Percentiles rank a stretch among this genome's conserved stretches.
These are phyloP conservation scores for Hypoxylon sp. DNA, from an alignment of 2,329 filamentous ascomycete species.

Conservation along the genomic window DNA sequence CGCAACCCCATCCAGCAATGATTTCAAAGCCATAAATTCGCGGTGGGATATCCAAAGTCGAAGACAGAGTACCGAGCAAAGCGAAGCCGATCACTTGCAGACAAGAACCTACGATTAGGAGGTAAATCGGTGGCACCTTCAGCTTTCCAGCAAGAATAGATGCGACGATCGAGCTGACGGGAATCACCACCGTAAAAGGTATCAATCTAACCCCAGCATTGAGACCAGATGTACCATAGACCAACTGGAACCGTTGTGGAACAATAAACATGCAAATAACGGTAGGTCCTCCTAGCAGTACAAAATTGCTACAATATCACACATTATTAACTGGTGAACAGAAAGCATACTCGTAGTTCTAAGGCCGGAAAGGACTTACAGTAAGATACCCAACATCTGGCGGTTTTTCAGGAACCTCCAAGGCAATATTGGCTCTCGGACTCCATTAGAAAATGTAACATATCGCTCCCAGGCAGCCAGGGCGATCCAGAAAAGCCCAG, in stretches of 20 bases:
- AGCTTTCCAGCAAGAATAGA: conserved; percentile 22
- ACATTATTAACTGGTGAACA: not conserved
- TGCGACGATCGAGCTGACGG: conserved; percentile 29
- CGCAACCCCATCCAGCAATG: conserved; percentile 38
- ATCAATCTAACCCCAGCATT: conserved; percentile 44
- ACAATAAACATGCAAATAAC: conserved; percentile 39
- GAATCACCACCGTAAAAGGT: conserved; percentile 37
- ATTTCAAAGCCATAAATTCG: conserved; percentile 39
- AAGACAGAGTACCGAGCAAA: conserved; percentile 24
- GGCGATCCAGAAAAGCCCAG: conserved; percentile 40
- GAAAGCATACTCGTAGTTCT: not conserved
- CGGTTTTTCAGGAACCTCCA: conserved; percentile 45
- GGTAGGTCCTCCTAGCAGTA: conserved; percentile 30
- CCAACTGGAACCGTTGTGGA: conserved; percentile 44
- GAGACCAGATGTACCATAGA: conserved; percentile 40
- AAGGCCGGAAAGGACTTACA: conserved; percentile 25
- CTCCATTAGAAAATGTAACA: conserved; percentile 31
- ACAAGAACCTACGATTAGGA: conserved; percentile 28
- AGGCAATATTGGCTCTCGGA: conserved; percentile 43
- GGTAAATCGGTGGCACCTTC: conserved; percentile 38
- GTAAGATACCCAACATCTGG: conserved; percentile 43
- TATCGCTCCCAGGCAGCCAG: conserved; percentile 42
- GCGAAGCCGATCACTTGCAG: conserved; percentile 44
- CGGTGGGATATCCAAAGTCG: conserved; percentile 14
- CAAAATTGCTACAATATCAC: conserved; percentile 19